Evolutionary conservation across 352 stramenopile species (phyloP).

Genomic region (Phytophthora litchii): DNA sequence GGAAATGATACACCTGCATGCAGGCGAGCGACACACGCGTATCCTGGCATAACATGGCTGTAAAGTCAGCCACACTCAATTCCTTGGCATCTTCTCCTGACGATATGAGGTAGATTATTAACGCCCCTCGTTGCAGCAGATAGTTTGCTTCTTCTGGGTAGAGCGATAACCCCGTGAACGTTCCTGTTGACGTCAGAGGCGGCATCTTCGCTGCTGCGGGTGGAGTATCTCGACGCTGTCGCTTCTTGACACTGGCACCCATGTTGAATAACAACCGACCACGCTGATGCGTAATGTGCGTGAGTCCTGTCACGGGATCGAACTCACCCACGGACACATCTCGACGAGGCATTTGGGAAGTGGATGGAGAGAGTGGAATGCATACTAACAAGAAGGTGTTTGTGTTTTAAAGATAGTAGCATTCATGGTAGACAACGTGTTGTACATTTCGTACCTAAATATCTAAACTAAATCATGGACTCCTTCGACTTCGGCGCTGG

Average conservation of each 20-base stretch:
- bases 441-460: neutral
- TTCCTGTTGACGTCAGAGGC: constrained; percentile 36
- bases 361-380: neutral
- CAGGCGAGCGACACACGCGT: constrained; percentile 43
- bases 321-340: constrained; percentile 70
- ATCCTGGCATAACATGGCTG: constrained; percentile 31
- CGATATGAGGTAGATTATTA: constrained; percentile 49
- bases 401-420: constrained; percentile 8
- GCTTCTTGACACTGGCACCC: constrained; percentile 53
- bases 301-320: constrained; percentile 58
- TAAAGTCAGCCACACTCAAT: constrained; percentile 37
- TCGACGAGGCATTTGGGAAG: constrained; percentile 35
- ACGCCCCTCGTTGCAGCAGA: constrained; percentile 55
- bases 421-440: constrained; percentile 5
- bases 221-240: constrained; percentile 22
- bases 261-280: constrained; percentile 81
- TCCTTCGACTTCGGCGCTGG: constrained; percentile 31
- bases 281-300: constrained; percentile 70
- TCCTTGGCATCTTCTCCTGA: constrained; percentile 4
- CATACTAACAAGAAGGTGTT: constrained; percentile 6
- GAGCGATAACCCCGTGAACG: constrained; percentile 64
- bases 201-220: constrained; percentile 5
- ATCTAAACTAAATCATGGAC: constrained; percentile 22
- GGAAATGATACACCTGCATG: constrained; percentile 59
- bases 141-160: constrained; percentile 77